Percentiles rank a stretch among this genome's conserved stretches.
Evolutionary conservation across 2,329 filamentous ascomycete genomes (phyloP).

Genomic region (Colletotrichum sublineola): DNA sequence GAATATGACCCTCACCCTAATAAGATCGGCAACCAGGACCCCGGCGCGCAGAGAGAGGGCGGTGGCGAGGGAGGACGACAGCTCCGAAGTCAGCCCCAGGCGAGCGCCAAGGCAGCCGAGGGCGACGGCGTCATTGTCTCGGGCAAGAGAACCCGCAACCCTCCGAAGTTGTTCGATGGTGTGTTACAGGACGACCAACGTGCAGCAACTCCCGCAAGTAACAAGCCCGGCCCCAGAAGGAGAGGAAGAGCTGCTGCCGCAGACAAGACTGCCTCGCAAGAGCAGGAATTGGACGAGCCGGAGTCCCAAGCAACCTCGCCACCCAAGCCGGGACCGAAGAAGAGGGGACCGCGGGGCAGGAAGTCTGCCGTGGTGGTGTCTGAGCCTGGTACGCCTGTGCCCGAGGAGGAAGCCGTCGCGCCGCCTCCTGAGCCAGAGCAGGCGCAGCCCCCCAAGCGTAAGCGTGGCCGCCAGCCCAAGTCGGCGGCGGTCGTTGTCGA

Average conservation of each 20-base stretch:
- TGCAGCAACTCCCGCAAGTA: slow-evolving; percentile 61
- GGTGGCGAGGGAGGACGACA: slow-evolving; percentile 65
- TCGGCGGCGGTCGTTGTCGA: slow-evolving; percentile 20
- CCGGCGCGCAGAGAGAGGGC: slow-evolving; percentile 68
- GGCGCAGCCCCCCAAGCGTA: slow-evolving; percentile 35
- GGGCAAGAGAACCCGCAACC: slow-evolving; percentile 68
- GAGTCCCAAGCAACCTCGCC: slow-evolving; percentile 29
- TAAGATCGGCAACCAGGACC: slow-evolving; percentile 71
- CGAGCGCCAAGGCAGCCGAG: slow-evolving; percentile 71
- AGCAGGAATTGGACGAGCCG: slow-evolving; percentile 27
- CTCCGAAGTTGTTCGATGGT: slow-evolving; percentile 64
- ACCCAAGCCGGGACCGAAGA: slow-evolving; percentile 28
- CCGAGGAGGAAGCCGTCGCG: slow-evolving; percentile 33
- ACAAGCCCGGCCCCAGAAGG: slow-evolving; percentile 44
- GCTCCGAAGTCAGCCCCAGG: slow-evolving; percentile 68
- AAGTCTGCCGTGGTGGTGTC: slow-evolving; percentile 31
- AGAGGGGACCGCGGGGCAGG: slow-evolving; percentile 37
- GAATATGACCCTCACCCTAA: slow-evolving; percentile 71
- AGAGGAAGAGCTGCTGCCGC: slow-evolving; percentile 47
- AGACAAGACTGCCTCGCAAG: slow-evolving; percentile 21
- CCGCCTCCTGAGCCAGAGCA: slow-evolving; percentile 35
- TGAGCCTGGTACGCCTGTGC: slow-evolving; percentile 36
- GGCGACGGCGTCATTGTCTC: slow-evolving; percentile 58
- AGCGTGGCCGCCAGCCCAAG: slow-evolving; percentile 41
- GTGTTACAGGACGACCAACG: slow-evolving; percentile 65